Percentiles rank a stretch among this genome's conserved stretches.
Conservation (phyloP, 2,329 filamentous ascomycete genomes). For the Pestalotiopsis sp. region DNA sequence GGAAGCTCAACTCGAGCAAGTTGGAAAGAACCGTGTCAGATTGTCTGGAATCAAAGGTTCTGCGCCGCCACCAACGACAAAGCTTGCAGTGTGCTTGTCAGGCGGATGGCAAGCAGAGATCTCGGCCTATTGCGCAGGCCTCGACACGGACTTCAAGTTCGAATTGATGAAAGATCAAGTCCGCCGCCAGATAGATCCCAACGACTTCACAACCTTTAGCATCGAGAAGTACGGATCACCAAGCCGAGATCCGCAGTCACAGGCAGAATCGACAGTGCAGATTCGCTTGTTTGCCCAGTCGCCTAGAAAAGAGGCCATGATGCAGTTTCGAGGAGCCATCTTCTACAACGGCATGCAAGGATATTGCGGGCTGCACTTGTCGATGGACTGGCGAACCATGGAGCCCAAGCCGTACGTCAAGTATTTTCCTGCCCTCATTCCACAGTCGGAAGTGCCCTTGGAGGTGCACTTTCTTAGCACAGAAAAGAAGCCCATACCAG, state of each 20-base stretch:
- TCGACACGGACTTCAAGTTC: constrained; percentile 12
- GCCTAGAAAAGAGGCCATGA: constrained; percentile 27
- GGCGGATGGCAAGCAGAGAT: constrained; percentile 15
- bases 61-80: constrained; percentile 28
- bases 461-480: constrained; percentile 22
- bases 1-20: constrained; percentile 46
- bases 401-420: constrained; percentile 26
- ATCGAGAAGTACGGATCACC: constrained; percentile 31
- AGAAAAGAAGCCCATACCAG: constrained; percentile 14
- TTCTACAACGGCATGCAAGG: constrained; percentile 26
- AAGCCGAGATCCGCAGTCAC: constrained; percentile 30
- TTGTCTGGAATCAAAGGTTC: constrained; percentile 38
- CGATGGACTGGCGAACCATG: constrained; percentile 26
- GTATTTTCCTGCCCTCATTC: constrained; percentile 26
- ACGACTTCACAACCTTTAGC: constrained; percentile 27
- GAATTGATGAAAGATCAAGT: constrained; percentile 25
- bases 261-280: constrained; percentile 37
- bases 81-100: constrained; percentile 11
- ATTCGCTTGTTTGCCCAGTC: constrained; percentile 41
- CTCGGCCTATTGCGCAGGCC: constrained; percentile 5
- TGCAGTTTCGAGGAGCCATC: constrained; percentile 24
- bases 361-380: constrained; percentile 23
- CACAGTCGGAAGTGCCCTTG: constrained; percentile 20
- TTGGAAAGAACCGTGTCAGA: constrained; percentile 34
- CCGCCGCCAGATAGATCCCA: constrained; percentile 29